Conservation (phyloP, 441 rosid species). For the Corymbia calophylla region DNA sequence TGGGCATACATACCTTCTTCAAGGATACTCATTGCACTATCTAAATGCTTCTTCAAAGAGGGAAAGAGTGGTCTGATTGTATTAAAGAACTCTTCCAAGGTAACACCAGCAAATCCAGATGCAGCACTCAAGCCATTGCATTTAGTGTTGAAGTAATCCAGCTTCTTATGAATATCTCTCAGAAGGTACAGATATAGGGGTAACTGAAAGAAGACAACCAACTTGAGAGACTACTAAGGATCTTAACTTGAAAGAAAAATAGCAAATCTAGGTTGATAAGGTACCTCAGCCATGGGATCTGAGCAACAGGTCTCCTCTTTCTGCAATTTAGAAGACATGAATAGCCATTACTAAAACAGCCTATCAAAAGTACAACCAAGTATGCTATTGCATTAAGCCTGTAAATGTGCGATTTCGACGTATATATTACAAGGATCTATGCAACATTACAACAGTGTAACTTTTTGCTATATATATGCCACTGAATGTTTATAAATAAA, state of each 20-base stretch:
- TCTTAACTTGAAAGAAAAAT: background rate
- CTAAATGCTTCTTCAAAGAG: slow-evolving; percentile 44
- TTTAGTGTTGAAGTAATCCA: slow-evolving; percentile 48
- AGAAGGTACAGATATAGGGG: slow-evolving; percentile 63
- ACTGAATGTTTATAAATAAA: background rate
- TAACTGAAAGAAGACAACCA: slow-evolving; percentile 39
- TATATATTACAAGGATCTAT: background rate
- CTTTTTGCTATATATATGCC: background rate
- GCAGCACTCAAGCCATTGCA: slow-evolving; percentile 31
- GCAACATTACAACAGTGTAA: background rate
- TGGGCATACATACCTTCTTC: slow-evolving; percentile 40
- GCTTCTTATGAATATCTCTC: slow-evolving; percentile 59
- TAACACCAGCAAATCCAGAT: slow-evolving; percentile 29
- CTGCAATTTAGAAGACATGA: slow-evolving; percentile 28
- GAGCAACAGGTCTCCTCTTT: slow-evolving; percentile 43
- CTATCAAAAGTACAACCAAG: background rate
- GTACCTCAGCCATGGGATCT: slow-evolving; percentile 77
- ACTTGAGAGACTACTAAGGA: background rate
- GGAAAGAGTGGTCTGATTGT: slow-evolving; percentile 45
- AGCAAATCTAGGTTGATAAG: slow-evolving; percentile 8
- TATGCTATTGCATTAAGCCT: background rate
- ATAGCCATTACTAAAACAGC: background rate
- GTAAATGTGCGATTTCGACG: background rate
- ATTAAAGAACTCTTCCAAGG: slow-evolving; percentile 35
- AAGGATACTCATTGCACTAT: slow-evolving; percentile 40